Conservation (phyloP, 495 filamentous ascomycete species). For the Daldinia grandis region DNA sequence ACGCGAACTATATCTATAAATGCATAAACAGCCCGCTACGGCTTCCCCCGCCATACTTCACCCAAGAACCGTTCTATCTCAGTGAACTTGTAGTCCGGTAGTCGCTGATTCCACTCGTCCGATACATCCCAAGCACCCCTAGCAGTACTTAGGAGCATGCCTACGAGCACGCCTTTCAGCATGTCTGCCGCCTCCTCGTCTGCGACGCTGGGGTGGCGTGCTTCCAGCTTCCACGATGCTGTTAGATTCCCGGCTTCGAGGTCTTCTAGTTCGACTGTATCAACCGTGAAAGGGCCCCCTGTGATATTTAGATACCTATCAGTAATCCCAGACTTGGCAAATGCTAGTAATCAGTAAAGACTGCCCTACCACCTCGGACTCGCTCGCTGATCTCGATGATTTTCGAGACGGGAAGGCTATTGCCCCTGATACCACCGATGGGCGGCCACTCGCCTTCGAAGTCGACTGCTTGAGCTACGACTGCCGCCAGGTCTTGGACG, state of each 20-base stretch:
- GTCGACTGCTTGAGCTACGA: conserved; percentile 61
- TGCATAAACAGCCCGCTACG: neutral
- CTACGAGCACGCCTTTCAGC: conserved; percentile 45
- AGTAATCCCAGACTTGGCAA: conserved; percentile 8
- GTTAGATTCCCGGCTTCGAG: conserved; percentile 55
- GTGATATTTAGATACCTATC: conserved; percentile 6
- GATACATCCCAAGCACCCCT: conserved; percentile 54
- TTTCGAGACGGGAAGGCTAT: conserved; percentile 50
- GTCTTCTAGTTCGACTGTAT: conserved; percentile 56
- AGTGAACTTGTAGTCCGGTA: conserved; percentile 63
- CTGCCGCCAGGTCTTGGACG: conserved; percentile 54
- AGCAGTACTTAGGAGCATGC: conserved; percentile 53
- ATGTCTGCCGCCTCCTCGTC: conserved; percentile 50
- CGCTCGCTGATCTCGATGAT: conserved; percentile 58
- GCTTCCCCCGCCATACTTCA: conserved; percentile 56
- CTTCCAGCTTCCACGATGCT: conserved; percentile 53
- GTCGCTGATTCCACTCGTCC: conserved; percentile 62
- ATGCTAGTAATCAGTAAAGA: neutral
- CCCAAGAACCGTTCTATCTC: conserved; percentile 57
- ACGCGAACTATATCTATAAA: neutral
- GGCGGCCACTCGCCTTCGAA: conserved; percentile 65
- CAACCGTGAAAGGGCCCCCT: conserved; percentile 54
- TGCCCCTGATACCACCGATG: conserved; percentile 62
- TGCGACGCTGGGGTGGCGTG: conserved; percentile 55
- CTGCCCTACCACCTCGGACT: conserved; percentile 61